These are phyloP conservation scores for Penicillium pulvis DNA, from an alignment of 495 filamentous ascomycete species.

Conservation along the genomic window DNA sequence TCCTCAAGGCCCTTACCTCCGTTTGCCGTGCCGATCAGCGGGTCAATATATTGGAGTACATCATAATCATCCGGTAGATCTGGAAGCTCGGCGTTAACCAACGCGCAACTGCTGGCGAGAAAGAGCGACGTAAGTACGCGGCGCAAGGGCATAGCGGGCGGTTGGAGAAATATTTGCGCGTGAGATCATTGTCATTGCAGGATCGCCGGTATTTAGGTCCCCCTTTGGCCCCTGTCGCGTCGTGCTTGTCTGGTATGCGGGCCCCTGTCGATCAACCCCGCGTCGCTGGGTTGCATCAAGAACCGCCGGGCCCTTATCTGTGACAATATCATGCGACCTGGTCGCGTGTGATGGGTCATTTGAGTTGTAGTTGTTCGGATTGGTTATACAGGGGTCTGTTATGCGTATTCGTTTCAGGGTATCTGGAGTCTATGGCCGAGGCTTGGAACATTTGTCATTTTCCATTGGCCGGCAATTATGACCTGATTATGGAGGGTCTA, in stretches of 20 bases:
- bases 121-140: slow-evolving; percentile 18
- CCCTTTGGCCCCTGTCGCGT: slow-evolving; percentile 13
- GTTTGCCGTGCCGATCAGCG: slow-evolving; percentile 61
- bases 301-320: background rate
- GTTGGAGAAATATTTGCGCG: background rate
- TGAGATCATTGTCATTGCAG: background rate
- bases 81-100: slow-evolving; percentile 17
- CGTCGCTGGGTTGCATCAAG: slow-evolving; percentile 18
- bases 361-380: background rate
- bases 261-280: slow-evolving; percentile 28
- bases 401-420: background rate
- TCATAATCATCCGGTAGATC: slow-evolving; percentile 36
- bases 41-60: slow-evolving; percentile 54
- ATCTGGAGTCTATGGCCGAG: background rate
- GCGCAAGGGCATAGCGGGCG: slow-evolving; percentile 17
- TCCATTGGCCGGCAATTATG: no score
- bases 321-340: background rate
- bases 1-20: slow-evolving; percentile 47
- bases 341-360: background rate
- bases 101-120: slow-evolving; percentile 18
- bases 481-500: no score
- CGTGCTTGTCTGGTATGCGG: slow-evolving; percentile 19
- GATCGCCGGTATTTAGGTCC: slow-evolving; percentile 18
- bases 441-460: no score
- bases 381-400: background rate